Evolutionary conservation across 345 rosid genomes (phyloP).

Genomic region (Viola odorata): DNA sequence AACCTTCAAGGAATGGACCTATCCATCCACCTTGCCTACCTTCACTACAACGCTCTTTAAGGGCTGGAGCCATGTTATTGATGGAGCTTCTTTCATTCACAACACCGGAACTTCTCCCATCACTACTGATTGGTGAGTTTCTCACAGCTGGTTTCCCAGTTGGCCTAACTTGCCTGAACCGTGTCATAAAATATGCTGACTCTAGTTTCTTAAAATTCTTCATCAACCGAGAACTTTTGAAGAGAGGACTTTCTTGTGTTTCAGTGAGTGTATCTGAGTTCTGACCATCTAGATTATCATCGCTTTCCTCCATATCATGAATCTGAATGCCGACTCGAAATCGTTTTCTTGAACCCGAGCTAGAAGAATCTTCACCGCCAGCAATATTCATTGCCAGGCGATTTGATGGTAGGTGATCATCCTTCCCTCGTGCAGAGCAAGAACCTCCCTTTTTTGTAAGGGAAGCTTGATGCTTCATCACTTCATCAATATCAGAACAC

Average conservation of each 20-base stretch:
- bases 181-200: slow-evolving; percentile 74
- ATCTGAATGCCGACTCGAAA: slow-evolving; percentile 39
- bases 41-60: slow-evolving; percentile 41
- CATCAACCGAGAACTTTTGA: slow-evolving; percentile 68
- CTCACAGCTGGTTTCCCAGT: slow-evolving; percentile 41
- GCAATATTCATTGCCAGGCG: slow-evolving; percentile 33
- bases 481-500: slow-evolving; percentile 79
- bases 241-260: slow-evolving; percentile 49
- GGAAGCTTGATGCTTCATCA: slow-evolving; percentile 46
- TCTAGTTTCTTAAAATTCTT: slow-evolving; percentile 88
- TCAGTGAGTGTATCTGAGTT: slow-evolving; percentile 33
- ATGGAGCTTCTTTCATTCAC: slow-evolving; percentile 76
- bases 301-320: slow-evolving; percentile 38
- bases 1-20: slow-evolving; percentile 87
- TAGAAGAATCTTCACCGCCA: slow-evolving; percentile 43
- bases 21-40: slow-evolving; percentile 71
- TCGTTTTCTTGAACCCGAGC: slow-evolving; percentile 66
- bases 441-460: slow-evolving; percentile 50
- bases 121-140: slow-evolving; percentile 57
- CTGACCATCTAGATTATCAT: slow-evolving; percentile 36
- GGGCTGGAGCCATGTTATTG: slow-evolving; percentile 33
- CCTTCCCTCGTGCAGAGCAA: slow-evolving; percentile 34
- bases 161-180: slow-evolving; percentile 54
- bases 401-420: slow-evolving; percentile 39
- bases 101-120: slow-evolving; percentile 67